Evolutionary conservation across 495 filamentous ascomycete species (phyloP).

Genomic region (Aspergillus kassunensis): DNA sequence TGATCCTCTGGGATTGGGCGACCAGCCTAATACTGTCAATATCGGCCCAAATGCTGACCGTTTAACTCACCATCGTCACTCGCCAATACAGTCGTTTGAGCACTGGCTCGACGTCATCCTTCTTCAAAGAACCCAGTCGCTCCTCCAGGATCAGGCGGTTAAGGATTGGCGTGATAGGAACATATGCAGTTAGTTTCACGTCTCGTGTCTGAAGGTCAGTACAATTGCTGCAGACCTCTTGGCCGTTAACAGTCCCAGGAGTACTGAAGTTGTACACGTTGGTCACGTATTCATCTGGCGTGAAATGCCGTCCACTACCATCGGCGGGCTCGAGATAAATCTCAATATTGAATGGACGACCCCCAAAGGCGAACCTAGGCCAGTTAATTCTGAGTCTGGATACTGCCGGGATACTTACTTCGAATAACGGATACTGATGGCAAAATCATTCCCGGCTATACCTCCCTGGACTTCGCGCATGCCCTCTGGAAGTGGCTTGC

Average conservation of each 20-base stretch:
- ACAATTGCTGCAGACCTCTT: not conserved
- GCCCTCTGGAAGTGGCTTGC: not conserved
- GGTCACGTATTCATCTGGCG: not conserved
- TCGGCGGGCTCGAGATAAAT: not conserved
- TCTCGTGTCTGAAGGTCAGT: not conserved
- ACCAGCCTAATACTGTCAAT: not conserved
- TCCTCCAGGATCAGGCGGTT: conserved; percentile 1
- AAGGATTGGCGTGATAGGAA: not conserved
- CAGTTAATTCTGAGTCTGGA: not conserved
- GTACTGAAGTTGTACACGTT: conserved; percentile 2
- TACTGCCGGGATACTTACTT: not conserved
- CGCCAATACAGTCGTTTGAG: not conserved
- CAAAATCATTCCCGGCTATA: not conserved
- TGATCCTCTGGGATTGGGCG: not conserved
- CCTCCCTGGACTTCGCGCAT: not conserved
- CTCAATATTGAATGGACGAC: conserved; percentile 1
- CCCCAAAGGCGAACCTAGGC: not conserved
- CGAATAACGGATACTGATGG: conserved; percentile 1
- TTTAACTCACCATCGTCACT: not conserved
- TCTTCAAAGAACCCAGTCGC: not conserved
- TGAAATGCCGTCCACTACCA: not conserved
- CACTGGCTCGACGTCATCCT: not conserved
- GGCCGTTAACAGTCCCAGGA: not conserved
- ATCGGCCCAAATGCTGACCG: no score
- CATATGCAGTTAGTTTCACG: not conserved